A percentile compares a stretch with the other conserved stretches of the same genome.
Conservation (phyloP, 805 yeast species). For the Ogataea ganodermae region DNA sequence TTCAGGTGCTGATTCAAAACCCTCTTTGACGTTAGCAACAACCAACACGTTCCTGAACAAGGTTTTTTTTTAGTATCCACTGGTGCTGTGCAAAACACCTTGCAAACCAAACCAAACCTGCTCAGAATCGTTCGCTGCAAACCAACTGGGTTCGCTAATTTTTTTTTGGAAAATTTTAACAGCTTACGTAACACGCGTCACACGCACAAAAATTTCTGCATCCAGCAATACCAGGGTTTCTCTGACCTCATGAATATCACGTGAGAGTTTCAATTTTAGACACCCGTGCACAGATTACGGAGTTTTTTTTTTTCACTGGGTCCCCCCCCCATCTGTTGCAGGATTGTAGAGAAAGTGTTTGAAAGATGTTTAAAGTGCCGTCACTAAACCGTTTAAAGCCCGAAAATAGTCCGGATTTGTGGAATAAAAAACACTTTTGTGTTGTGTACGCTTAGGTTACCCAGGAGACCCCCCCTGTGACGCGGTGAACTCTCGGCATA, state of each 20-base stretch:
- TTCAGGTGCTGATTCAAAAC: slow-evolving; percentile 7
- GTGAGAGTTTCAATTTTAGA: background rate
- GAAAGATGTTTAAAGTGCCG: background rate
- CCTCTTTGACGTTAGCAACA: background rate
- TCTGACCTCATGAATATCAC: background rate
- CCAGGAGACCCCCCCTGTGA: background rate
- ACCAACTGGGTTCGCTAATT: background rate
- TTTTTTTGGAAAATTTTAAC: background rate
- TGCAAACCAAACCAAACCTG: slow-evolving; percentile 5
- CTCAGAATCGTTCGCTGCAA: background rate
- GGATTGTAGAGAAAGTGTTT: background rate
- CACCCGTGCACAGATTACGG: background rate
- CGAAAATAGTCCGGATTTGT: background rate
- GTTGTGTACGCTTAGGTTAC: background rate
- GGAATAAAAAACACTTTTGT: background rate
- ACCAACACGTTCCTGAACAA: slow-evolving; percentile 3
- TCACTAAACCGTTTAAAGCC: background rate
- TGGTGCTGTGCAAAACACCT: background rate
- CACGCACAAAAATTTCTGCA: background rate
- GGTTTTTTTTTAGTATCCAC: slow-evolving; percentile 1
- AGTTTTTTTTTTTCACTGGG: background rate
- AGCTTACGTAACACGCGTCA: slow-evolving; percentile 1
- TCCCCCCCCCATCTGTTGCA: background rate
- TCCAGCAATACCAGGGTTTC: background rate
- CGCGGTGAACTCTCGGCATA: background rate